phyloP scores from a whole-genome alignment of 1,284 basidiomycete species.

The Hypsizygus ulmarius region DNA sequence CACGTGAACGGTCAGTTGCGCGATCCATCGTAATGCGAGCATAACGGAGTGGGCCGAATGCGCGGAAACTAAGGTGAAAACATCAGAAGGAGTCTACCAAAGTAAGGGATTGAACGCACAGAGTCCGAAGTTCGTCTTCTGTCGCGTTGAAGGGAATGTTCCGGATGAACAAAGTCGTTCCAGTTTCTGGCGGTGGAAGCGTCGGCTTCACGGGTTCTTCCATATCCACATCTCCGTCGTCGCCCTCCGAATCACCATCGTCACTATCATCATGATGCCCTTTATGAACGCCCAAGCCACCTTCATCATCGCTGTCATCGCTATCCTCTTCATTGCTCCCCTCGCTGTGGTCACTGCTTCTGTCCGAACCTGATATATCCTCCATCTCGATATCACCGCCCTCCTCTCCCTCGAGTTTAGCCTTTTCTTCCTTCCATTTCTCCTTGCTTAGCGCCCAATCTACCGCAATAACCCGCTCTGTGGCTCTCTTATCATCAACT shows the following conservation, averaged over 20 bases:
- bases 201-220: constrained; percentile 65
- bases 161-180: constrained; percentile 92
- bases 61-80: constrained; percentile 63
- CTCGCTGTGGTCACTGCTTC: constrained; percentile 23
- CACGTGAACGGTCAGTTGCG: constrained; percentile 82
- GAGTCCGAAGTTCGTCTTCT: constrained; percentile 81
- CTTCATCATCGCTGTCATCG: constrained; percentile 31
- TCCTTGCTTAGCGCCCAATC: constrained; percentile 97
- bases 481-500: constrained; percentile 38
- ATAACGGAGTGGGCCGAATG: constrained; percentile 92
- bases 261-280: constrained; percentile 41
- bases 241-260: constrained; percentile 34
- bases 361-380: constrained; percentile 37
- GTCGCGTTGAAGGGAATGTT: constrained; percentile 93
- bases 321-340: constrained; percentile 28
- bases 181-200: constrained; percentile 77
- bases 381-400: constrained; percentile 15
- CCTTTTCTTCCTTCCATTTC: constrained; percentile 83
- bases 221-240: constrained; percentile 43
- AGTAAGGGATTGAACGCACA: constrained; percentile 48
- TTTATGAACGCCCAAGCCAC: constrained; percentile 43
- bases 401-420: constrained; percentile 44
- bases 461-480: constrained; percentile 80
- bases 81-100: constrained; percentile 1
- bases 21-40: constrained; percentile 90